phyloP scores from a whole-genome alignment of 2,329 filamentous ascomycete genomes.

The Thielaviopsis populi region DNA sequence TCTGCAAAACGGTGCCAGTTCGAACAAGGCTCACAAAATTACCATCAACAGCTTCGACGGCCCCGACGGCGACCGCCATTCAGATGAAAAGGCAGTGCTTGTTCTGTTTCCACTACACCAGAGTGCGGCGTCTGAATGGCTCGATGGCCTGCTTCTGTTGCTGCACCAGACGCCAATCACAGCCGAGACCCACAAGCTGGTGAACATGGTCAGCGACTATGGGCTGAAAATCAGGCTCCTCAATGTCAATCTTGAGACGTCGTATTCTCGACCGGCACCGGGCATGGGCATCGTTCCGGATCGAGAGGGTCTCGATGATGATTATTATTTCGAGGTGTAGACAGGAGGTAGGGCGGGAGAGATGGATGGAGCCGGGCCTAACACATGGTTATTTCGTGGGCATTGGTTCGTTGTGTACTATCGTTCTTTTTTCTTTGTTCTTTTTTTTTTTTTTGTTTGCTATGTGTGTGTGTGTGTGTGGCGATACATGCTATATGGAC shows the following conservation, averaged over 20 bases:
- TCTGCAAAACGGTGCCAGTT: not conserved
- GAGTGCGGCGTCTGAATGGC: conserved; percentile 83
- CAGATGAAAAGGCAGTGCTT: conserved; percentile 57
- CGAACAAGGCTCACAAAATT: conserved; percentile 57
- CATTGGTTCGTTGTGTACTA: not conserved
- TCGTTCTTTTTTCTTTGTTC: conserved; percentile 1
- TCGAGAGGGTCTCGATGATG: conserved; percentile 72
- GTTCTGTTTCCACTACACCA: conserved; percentile 71
- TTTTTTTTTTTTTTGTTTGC: not conserved
- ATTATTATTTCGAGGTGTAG: conserved; percentile 79
- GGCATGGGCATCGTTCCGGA: conserved; percentile 65
- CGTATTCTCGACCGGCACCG: conserved; percentile 49
- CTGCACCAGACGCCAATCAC: conserved; percentile 92
- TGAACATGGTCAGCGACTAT: conserved; percentile 74
- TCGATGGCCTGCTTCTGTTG: conserved; percentile 89
- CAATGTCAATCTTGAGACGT: conserved; percentile 75
- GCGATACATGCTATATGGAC: not conserved
- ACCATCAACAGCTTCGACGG: conserved; percentile 65
- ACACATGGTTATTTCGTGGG: no score
- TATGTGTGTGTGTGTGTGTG: no score
- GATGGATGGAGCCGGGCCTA: not conserved
- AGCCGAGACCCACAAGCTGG: conserved; percentile 83
- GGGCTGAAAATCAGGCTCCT: conserved; percentile 83
- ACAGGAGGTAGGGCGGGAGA: not conserved
- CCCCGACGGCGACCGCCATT: conserved; percentile 25